These are phyloP conservation scores for Suillus occidentalis DNA, from an alignment of 768 basidiomycete genomes.

Conservation along the genomic window DNA sequence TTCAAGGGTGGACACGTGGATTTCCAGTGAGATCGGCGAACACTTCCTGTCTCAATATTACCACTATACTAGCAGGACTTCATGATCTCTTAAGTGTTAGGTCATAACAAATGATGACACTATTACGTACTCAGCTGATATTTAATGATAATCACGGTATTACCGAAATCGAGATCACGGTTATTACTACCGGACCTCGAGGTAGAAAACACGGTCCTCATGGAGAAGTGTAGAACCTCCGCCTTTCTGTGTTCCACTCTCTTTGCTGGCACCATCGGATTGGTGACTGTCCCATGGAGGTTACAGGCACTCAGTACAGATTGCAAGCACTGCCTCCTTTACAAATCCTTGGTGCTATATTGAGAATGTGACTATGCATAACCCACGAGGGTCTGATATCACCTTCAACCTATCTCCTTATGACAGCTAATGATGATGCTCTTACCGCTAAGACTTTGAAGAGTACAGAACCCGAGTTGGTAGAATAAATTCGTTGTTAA, in stretches of 20 bases:
- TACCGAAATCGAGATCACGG: background rate
- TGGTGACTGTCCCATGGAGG: background rate
- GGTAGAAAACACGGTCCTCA: background rate
- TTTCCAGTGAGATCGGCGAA: background rate
- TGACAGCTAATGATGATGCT: background rate
- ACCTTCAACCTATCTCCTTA: background rate
- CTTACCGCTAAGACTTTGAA: background rate
- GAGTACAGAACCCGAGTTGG: background rate
- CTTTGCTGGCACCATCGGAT: background rate
- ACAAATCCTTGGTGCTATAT: background rate
- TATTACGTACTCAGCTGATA: background rate
- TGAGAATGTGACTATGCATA: background rate
- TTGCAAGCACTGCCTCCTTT: background rate
- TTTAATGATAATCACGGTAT: background rate
- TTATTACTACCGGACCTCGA: background rate
- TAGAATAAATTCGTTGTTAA: background rate
- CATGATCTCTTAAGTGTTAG: background rate
- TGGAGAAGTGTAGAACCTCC: too few species aligned
- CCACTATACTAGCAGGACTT: too few species aligned
- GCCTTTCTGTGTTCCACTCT: background rate
- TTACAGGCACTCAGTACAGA: background rate
- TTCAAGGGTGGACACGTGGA: too few species aligned
- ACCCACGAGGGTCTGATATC: slow-evolving; percentile 1
- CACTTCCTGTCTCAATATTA: background rate
- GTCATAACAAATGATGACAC: background rate